These are phyloP conservation scores for Colletotrichum sp. DNA, from an alignment of 2,329 filamentous ascomycete genomes.

Conservation along the genomic window DNA sequence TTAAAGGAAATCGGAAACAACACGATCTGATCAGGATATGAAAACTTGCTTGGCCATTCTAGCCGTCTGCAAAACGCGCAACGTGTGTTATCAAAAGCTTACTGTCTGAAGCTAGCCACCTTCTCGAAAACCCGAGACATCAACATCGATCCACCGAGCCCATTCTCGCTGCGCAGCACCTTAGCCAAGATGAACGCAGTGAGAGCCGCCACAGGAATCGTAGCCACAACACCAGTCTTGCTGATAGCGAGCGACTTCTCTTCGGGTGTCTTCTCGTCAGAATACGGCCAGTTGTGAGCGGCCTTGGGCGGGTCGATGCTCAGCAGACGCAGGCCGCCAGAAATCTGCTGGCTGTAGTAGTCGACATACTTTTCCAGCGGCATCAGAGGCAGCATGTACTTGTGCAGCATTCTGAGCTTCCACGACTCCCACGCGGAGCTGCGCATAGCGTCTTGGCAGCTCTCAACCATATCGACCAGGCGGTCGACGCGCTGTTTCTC, in stretches of 20 bases:
- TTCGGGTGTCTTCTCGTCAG: background rate
- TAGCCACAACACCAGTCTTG: background rate
- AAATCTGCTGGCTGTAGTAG: slow-evolving; percentile 6
- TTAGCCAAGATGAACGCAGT: background rate
- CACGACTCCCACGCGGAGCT: slow-evolving; percentile 1
- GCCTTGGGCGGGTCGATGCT: background rate
- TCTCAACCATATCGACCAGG: background rate
- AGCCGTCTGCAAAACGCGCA: background rate
- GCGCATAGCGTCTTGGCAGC: slow-evolving; percentile 14
- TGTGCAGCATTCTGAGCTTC: background rate
- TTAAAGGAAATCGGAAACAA: background rate
- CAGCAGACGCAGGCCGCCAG: background rate
- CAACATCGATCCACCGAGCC: background rate
- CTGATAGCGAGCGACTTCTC: background rate
- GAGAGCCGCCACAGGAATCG: background rate
- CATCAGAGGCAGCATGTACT: background rate
- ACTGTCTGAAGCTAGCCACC: background rate
- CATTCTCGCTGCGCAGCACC: background rate
- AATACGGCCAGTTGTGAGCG: slow-evolving; percentile 6
- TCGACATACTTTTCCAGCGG: background rate
- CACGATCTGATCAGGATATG: background rate
- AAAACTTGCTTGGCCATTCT: background rate
- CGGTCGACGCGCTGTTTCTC: slow-evolving; percentile 1
- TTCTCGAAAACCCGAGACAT: background rate
- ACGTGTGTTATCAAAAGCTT: background rate